Base-by-base conservation (phyloP, 257 asterid species). In the Rhazya stricta region DNA sequence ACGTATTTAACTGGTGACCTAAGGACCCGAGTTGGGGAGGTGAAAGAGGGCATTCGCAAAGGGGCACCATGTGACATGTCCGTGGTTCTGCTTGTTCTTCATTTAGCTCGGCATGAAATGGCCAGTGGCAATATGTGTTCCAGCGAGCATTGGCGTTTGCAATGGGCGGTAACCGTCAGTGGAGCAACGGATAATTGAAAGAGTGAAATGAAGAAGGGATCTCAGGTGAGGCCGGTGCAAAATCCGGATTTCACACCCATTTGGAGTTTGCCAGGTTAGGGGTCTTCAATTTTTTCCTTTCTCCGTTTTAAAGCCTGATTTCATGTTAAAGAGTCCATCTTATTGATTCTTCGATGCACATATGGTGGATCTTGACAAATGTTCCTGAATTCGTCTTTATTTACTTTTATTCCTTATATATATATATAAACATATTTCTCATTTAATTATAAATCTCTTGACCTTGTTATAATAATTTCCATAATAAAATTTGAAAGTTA, bases 11-110 rank as follows among this genome's bases (percentile, higher is more conserved):
- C 11, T n/a, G 76, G 43, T 50, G 81, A 53, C 36, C 62, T 57
- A 69, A 77, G 34, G 43, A 18, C 71, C 43, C 77, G 78, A 76
- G 29, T 30, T 60, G 72, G 43, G 74, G 58, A 36, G 50, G 76
- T 56, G 67, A 76, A 21, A 73, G 30, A 56, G 76, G 82, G 86
- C 96, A 90, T 90, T 77, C n/a, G 87, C 88, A 88, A 77, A 79
- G 75, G 46, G 83, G 80, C 84, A 83, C 79, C 94, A 86, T 87
- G 84, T 67, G 90, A 86, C 71, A 76, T 78, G 85, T 29, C 21
- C 69, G 77, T 60, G 76, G 76, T 4, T 32, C 21, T 81, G 74
- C 84, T 68, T 74, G 57, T 45, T 71, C 71, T 37, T 67, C 75
- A 72, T 57, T 79, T 73, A 75, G 79, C 74, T 78, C 75, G 79